Evolutionary conservation across 2,329 filamentous ascomycete species (phyloP), one percentile per base, ranked within the genome.

Genomic region (Metarhizium robertsii): DNA sequence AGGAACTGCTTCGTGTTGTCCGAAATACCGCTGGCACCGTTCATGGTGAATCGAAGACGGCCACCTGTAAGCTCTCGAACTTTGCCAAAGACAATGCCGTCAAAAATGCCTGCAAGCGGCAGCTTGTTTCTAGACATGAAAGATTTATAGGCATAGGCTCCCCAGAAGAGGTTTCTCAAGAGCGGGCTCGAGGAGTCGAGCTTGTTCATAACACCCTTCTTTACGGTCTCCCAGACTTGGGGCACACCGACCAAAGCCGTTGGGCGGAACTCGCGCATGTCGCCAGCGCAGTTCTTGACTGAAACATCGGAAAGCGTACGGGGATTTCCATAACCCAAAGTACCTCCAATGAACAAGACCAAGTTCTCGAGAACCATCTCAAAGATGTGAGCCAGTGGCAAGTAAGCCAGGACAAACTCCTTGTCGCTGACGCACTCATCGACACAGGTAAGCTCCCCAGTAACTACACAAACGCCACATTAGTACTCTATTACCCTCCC

Each of bases 311-410:
- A 89, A 55, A 99, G 79, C 0, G 94, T 97, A 65, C 90, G 86
- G 18, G 91, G 87, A 68, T 89, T 92, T 58, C 92, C 94, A 70
- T 97, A 97, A 56, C 94, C 94, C 75, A 99, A 85, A 36, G 88
- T 92, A 63, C 87, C 92, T 62, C 94, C 94, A 78, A 92, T 89
- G 73, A 86, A 94, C 58, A 99, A 73, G 57, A 88, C 90, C 7
- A 92, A 78, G 69, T 95, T 96, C 74, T 99, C 94, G 61, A 99
- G 90, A 57, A 92, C 88, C 71, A 96, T 94, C 72, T 99, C 94
- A 65, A 99, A 85, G 65, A 97, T 97, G 69, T 99, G 94, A 2
- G 94, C 92, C 53, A 95, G 85, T 2, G 94, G 94, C 14, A 99
- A 83, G 71, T 97, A 99, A 25, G 92, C 90, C 49, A 99, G 80